Conservation (phyloP, 495 filamentous ascomycete genomes). For the Annulohypoxylon stygium region DNA sequence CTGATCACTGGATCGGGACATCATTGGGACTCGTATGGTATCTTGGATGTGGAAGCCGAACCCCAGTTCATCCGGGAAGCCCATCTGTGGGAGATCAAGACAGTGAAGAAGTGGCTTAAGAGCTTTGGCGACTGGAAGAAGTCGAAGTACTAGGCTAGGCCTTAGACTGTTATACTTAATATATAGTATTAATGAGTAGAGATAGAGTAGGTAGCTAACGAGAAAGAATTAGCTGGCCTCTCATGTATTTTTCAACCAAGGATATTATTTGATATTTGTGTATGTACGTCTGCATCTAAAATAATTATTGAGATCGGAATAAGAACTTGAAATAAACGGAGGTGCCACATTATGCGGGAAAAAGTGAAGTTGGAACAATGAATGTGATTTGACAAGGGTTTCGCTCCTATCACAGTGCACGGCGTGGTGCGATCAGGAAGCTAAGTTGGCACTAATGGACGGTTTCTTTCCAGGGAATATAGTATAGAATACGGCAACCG, state of each 20-base stretch:
- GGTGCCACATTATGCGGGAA: too few species aligned
- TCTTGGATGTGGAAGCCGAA: conserved; percentile 60
- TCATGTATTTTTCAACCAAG: background rate
- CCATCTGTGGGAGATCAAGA: conserved; percentile 64
- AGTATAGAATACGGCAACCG: background rate
- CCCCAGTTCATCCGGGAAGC: conserved; percentile 64
- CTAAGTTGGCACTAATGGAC: background rate
- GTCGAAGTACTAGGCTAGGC: conserved; percentile 10
- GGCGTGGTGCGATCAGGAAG: too few species aligned
- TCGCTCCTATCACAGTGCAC: background rate
- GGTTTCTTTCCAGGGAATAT: background rate
- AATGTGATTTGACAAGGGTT: background rate
- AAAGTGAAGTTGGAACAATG: background rate
- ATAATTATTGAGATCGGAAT: background rate
- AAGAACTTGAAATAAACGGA: too few species aligned
- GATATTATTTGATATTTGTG: background rate
- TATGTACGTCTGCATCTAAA: background rate
- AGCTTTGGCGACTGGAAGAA: conserved; percentile 44
- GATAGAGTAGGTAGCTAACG: background rate
- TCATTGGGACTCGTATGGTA: conserved; percentile 65
- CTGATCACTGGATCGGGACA: conserved; percentile 62
- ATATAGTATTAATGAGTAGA: background rate
- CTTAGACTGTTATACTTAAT: background rate
- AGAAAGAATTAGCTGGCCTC: background rate
- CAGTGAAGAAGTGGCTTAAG: conserved; percentile 54